A percentile compares a stretch with the other conserved stretches of the same genome.
Evolutionary conservation across 106 monocot species (phyloP).

Genomic region (Apostasia ramifera): DNA sequence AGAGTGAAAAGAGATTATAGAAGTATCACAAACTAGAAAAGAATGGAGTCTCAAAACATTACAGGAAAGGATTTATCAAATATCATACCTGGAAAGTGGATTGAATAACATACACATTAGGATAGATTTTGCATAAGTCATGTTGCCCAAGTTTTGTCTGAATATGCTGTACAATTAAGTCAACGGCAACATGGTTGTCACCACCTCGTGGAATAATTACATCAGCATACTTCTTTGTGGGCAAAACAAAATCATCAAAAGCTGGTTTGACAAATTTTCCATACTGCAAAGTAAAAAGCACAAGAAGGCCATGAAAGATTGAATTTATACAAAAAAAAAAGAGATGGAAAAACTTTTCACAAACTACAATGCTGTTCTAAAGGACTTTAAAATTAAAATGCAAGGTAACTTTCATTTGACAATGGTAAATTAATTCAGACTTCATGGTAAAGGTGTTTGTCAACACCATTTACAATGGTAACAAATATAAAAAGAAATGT

Average conservation of each 20-base stretch:
- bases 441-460: no score
- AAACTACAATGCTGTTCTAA: no score
- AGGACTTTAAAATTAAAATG: no score
- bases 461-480: no score
- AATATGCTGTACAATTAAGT: slow-evolving; percentile 92
- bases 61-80: slow-evolving; percentile 40
- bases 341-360: no score
- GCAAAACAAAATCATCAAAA: slow-evolving; percentile 92
- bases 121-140: slow-evolving; percentile 90
- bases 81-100: slow-evolving; percentile 89
- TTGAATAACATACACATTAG: slow-evolving; percentile 73
- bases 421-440: no score
- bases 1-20: neutral
- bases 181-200: slow-evolving; percentile 93
- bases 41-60: no score
- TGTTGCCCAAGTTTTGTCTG: slow-evolving; percentile 85
- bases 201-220: slow-evolving; percentile 93
- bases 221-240: slow-evolving; percentile 97
- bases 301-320: no score
- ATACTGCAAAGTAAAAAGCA: slow-evolving; percentile 39
- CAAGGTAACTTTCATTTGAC: no score
- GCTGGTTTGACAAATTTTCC: slow-evolving; percentile 87
- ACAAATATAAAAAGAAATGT: no score
- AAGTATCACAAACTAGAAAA: slow-evolving; percentile 1
- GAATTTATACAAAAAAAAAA: no score